A percentile compares a stretch with the other conserved stretches of the same genome.
These are phyloP conservation scores for Jamesozyma spencerorum DNA, from an alignment of 805 yeast species.

Conservation along the genomic window DNA sequence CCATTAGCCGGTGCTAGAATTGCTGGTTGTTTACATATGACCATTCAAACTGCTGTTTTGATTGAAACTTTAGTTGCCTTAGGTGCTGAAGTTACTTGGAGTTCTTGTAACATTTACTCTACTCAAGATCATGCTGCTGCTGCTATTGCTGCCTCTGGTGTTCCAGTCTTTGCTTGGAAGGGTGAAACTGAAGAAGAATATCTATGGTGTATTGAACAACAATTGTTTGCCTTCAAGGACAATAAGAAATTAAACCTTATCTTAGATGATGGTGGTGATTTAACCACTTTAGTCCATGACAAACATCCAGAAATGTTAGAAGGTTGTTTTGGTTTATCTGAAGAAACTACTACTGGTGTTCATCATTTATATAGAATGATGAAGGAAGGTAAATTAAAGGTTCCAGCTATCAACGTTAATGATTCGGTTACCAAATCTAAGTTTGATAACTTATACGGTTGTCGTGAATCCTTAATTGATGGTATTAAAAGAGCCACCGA, in stretches of 20 bases:
- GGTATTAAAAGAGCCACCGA: constrained; percentile 99
- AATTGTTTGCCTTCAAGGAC: constrained; percentile 95
- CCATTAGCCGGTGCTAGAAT: constrained; percentile 97
- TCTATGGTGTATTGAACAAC: constrained; percentile 98
- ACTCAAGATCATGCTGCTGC: constrained; percentile 99
- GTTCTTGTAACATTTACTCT: constrained; percentile 98
- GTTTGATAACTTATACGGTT: constrained; percentile 98
- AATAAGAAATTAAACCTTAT: constrained; percentile 90
- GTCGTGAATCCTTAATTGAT: constrained; percentile 96
- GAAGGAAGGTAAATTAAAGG: constrained; percentile 80
- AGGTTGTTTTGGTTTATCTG: constrained; percentile 91
- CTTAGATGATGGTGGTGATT: constrained; percentile 98
- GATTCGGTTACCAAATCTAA: constrained; percentile 98
- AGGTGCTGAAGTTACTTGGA: constrained; percentile 99
- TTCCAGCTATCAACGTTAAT: constrained; percentile 98
- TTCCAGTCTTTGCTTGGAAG: constrained; percentile 99
- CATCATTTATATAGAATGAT: constrained; percentile 97
- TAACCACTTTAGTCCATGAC: constrained; percentile 92
- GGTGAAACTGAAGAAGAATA: constrained; percentile 99
- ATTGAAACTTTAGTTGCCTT: constrained; percentile 94
- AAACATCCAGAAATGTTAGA: constrained; percentile 96
- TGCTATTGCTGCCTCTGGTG: constrained; percentile 98
- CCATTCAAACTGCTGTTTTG: constrained; percentile 97
- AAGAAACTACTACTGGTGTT: constrained; percentile 99
- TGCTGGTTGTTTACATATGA: constrained; percentile 99